Evolutionary conservation across 192 early-diverging fungal genomes (phyloP), one percentile per base, ranked within the genome.

Genomic region (Linnemannia zychae): DNA sequence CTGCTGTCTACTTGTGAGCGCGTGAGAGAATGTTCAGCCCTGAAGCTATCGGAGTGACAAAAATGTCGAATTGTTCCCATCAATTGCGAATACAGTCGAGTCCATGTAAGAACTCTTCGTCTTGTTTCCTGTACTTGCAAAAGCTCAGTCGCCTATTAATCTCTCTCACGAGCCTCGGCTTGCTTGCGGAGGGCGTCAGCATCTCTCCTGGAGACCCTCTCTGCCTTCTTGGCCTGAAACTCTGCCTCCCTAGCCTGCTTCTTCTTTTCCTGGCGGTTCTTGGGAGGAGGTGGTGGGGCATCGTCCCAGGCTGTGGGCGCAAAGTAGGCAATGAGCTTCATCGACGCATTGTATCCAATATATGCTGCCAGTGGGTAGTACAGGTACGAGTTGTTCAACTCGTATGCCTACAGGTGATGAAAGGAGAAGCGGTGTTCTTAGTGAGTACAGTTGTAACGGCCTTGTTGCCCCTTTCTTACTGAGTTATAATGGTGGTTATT

Each of bases 191-290:
- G 73, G 31, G 83, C 83, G 68, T 85, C 83, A 16, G 83, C 83
- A 18, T 85, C 73, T 33, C 31, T 72, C 74, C 65, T 79, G 6
- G 72, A 9, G 18, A 57, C 38, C 44, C 72, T 85, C 52, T 79
- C 83, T 9, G 60, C 24, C n/a, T 74, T 72, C 53, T 57, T 85
- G 7, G 83, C 83, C 17, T 44, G 24, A 16, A 65, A 18, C 50
- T 76, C 77, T 18, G 83, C 77, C 0, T 85, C 83, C 71, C 79
- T 85, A 24, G 78, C 78, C 20, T 68, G 53, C 83, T 85, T 85
- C 44, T 85, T 85, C 74, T 85, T 85, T 50, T 48, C 83, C 31
- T 85, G 83, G 28, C 83, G 83, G 48, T 69, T 79, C 60, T 75
- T 79, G 28, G 83, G 83, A 7, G 40, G 74, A 17, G 72, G 69